phyloP scores from a whole-genome alignment of 2,329 filamentous ascomycete species.

The Talaromyces albobiverticillius region DNA sequence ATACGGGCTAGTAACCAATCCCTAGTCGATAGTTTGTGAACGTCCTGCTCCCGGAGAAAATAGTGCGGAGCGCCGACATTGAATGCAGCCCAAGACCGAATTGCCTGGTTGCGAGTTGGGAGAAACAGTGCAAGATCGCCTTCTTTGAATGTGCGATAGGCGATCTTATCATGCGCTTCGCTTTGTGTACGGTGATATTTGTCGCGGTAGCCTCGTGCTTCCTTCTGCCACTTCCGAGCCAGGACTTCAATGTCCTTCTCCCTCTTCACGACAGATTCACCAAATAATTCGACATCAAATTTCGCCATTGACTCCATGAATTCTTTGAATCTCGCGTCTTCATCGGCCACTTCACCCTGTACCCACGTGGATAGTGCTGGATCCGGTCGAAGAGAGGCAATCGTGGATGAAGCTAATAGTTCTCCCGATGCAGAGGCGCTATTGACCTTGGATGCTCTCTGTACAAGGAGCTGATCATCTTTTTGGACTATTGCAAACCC shows the following conservation, averaged over 20 bases:
- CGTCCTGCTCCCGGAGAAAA: slow-evolving; percentile 90
- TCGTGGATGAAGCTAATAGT: slow-evolving; percentile 31
- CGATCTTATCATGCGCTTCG: slow-evolving; percentile 93
- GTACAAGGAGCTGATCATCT: slow-evolving; percentile 69
- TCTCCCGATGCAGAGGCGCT: slow-evolving; percentile 34
- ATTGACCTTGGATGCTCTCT: slow-evolving; percentile 62
- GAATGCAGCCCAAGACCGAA: slow-evolving; percentile 95
- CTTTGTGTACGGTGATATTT: slow-evolving; percentile 76
- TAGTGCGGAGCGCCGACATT: slow-evolving; percentile 97
- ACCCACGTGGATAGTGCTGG: slow-evolving; percentile 80
- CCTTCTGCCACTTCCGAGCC: slow-evolving; percentile 88
- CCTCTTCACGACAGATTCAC: slow-evolving; percentile 80
- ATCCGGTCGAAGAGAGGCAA: slow-evolving; percentile 51
- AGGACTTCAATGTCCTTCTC: slow-evolving; percentile 92
- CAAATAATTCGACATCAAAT: slow-evolving; percentile 81
- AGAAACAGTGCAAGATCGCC: slow-evolving; percentile 92
- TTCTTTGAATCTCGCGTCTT: slow-evolving; percentile 69
- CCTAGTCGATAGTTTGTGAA: slow-evolving; percentile 75
- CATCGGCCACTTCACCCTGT: slow-evolving; percentile 61
- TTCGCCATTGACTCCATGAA: slow-evolving; percentile 71
- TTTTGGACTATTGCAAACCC: slow-evolving; percentile 79
- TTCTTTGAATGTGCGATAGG: slow-evolving; percentile 92
- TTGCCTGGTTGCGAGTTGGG: slow-evolving; percentile 89
- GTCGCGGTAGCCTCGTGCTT: slow-evolving; percentile 81
- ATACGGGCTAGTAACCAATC: slow-evolving; percentile 98